Evolutionary conservation across 495 filamentous ascomycete genomes (phyloP), one percentile per base, ranked within the genome.

Genomic region (Penicillium salamii): DNA sequence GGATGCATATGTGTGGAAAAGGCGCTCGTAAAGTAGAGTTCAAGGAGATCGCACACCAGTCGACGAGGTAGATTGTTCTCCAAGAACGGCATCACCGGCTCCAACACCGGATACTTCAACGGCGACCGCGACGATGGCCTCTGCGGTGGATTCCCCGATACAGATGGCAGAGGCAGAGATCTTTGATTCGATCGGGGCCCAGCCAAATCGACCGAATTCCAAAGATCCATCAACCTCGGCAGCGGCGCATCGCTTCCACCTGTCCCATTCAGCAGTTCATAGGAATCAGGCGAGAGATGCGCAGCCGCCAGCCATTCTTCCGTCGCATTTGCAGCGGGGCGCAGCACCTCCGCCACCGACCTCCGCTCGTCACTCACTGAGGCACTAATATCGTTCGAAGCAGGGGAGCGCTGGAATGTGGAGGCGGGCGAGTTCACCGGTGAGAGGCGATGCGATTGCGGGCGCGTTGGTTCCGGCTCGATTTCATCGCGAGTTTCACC

Each of bases 1-100:
- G 91, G 90, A 62, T 92, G 90, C 78, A 90, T 86, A 64, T 89
- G 82, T 13, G 85, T 87, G 18, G 87, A 88, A 24, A 89, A 91
- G 5, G 90, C 88, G 65, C 87, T 91, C 29, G 88, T 83, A 59
- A 95, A 95, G 65, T 93, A 95, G 15, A 92, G 72, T 57, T 93
- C 88, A 31, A 95, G 83, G 31, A 95, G 72, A 66, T 95, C 90
- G 68, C 87, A 92, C 15, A 90, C 88, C 42, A 95, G 71, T 15
- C 85, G 81, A 41, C 85, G 72, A 5, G 90, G 87, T 34, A 95
- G 83, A 52, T 89, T 85, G 17, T 79, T 54, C 34, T 82, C 83
- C 19, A 95, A 70, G 57, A 88, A 87, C 26, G 90, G 88, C 53
- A 93, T 72, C 28, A 96, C 69, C 13, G 91, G 91, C 57, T 90